A percentile compares a stretch with the other conserved stretches of the same genome.
Evolutionary conservation across 2,329 filamentous ascomycete genomes (phyloP).

Genomic region (Blastomyces silverae): DNA sequence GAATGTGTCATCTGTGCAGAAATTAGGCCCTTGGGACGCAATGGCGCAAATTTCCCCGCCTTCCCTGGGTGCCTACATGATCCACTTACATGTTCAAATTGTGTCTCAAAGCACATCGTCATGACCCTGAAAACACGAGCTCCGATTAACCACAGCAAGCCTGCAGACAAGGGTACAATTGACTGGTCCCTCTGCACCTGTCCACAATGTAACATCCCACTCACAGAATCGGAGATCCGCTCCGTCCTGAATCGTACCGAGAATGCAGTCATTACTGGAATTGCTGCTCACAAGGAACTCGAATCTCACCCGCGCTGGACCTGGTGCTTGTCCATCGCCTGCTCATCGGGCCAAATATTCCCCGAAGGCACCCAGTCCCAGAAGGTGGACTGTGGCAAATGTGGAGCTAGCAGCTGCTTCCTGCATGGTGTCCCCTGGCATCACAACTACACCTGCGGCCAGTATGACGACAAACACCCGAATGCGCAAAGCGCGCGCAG

Average conservation of each 20-base stretch:
- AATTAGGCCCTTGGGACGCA: slow-evolving; percentile 11
- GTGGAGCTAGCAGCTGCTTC: slow-evolving; percentile 19
- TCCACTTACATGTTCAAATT: slow-evolving; percentile 15
- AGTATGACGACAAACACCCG: slow-evolving; percentile 18
- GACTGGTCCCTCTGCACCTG: slow-evolving; percentile 17
- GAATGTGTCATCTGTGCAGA: slow-evolving; percentile 19
- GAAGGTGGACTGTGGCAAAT: slow-evolving; percentile 18
- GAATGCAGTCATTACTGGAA: slow-evolving; percentile 6
- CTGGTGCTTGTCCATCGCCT: slow-evolving; percentile 12
- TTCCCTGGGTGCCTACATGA: slow-evolving; percentile 16
- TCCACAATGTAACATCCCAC: slow-evolving; percentile 12
- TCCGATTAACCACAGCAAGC: neutral
- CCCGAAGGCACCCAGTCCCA: slow-evolving; percentile 1
- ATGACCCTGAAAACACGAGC: slow-evolving; percentile 10
- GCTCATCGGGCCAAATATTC: slow-evolving; percentile 12
- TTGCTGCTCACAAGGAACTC: neutral
- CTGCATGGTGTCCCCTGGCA: slow-evolving; percentile 22
- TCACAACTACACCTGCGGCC: slow-evolving; percentile 18
- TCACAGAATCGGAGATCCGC: slow-evolving; percentile 11
- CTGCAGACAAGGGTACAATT: neutral
- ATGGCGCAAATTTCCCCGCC: slow-evolving; percentile 15
- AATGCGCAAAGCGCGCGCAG: slow-evolving; percentile 10
- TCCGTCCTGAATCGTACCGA: slow-evolving; percentile 13
- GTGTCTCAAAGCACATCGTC: slow-evolving; percentile 15
- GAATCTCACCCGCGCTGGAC: slow-evolving; percentile 14